phyloP scores from a whole-genome alignment of 2,329 filamentous ascomycete genomes.

The Alternaria arbusti region DNA sequence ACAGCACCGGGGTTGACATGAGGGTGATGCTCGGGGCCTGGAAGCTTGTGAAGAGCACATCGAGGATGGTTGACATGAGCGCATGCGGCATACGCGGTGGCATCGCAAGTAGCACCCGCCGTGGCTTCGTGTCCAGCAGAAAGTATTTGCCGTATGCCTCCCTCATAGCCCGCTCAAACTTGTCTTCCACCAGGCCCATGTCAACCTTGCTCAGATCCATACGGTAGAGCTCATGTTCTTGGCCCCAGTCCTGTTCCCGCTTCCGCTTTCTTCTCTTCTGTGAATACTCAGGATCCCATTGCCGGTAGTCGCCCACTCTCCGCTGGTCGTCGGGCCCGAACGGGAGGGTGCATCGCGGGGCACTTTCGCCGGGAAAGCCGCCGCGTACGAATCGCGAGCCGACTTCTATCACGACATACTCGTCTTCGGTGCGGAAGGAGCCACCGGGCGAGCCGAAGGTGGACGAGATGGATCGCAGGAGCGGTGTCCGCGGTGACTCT shows the following conservation, averaged over 20 bases:
- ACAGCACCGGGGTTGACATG: slow-evolving; percentile 76
- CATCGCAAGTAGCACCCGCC: slow-evolving; percentile 75
- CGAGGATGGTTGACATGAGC: slow-evolving; percentile 75
- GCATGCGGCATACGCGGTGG: slow-evolving; percentile 80
- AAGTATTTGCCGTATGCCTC: slow-evolving; percentile 82
- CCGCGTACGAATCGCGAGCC: slow-evolving; percentile 79
- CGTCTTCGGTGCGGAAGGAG: slow-evolving; percentile 69
- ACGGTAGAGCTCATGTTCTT: slow-evolving; percentile 76
- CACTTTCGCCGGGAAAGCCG: slow-evolving; percentile 84
- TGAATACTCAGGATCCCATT: slow-evolving; percentile 65
- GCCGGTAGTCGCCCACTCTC: slow-evolving; percentile 80
- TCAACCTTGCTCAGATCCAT: slow-evolving; percentile 76
- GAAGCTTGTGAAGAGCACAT: slow-evolving; percentile 80
- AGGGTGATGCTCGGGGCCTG: slow-evolving; percentile 82
- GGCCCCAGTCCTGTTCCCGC: slow-evolving; percentile 64
- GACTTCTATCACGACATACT: slow-evolving; percentile 85
- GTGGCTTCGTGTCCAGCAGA: slow-evolving; percentile 74
- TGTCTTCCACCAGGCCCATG: slow-evolving; percentile 81
- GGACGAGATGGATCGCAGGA: slow-evolving; percentile 65
- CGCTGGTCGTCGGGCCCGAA: slow-evolving; percentile 79
- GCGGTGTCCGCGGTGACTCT: slow-evolving; percentile 52
- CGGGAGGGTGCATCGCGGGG: slow-evolving; percentile 72
- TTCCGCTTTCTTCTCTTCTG: slow-evolving; percentile 57
- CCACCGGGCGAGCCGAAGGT: slow-evolving; percentile 64
- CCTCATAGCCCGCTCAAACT: slow-evolving; percentile 80